A percentile compares a stretch with the other conserved stretches of the same genome.
phyloP scores from a whole-genome alignment of 2,329 filamentous ascomycete genomes.

The Cordyceps cicadae region DNA sequence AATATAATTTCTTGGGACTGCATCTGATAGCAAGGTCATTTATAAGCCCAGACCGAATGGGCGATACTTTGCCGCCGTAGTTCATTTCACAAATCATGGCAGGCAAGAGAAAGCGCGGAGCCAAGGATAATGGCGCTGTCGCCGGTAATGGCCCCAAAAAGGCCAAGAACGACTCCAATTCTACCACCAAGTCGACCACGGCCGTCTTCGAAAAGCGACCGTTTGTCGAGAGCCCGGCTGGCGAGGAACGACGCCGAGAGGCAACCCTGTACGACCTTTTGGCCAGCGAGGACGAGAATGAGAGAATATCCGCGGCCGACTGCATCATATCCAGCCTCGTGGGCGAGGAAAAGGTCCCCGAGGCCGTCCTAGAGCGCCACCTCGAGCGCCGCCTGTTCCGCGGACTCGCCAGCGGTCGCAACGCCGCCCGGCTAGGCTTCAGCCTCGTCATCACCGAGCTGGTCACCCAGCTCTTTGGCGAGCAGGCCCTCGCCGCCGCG shows the following conservation, averaged over 20 bases:
- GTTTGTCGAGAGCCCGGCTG: slow-evolving; percentile 44
- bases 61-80: slow-evolving; percentile 14
- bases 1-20: slow-evolving; percentile 10
- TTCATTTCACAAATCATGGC: slow-evolving; percentile 18
- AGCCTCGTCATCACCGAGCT: slow-evolving; percentile 82
- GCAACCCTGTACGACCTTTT: slow-evolving; percentile 53
- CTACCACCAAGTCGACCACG: slow-evolving; percentile 14
- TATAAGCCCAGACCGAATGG: neutral
- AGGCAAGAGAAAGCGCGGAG: slow-evolving; percentile 28
- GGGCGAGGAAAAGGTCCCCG: slow-evolving; percentile 38
- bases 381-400: slow-evolving; percentile 66
- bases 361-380: slow-evolving; percentile 48
- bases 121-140: slow-evolving; percentile 18
- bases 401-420: slow-evolving; percentile 81
- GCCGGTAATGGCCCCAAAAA: slow-evolving; percentile 23
- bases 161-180: slow-evolving; percentile 22
- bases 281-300: slow-evolving; percentile 47
- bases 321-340: slow-evolving; percentile 50
- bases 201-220: slow-evolving; percentile 26
- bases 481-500: slow-evolving; percentile 32
- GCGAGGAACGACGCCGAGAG: slow-evolving; percentile 49
- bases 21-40: slow-evolving; percentile 3
- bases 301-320: slow-evolving; percentile 51
- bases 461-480: slow-evolving; percentile 59
- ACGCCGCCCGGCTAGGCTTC: slow-evolving; percentile 81